These are phyloP conservation scores for Gyromitra esculenta DNA, from an alignment of 2,329 filamentous ascomycete species.

Conservation along the genomic window DNA sequence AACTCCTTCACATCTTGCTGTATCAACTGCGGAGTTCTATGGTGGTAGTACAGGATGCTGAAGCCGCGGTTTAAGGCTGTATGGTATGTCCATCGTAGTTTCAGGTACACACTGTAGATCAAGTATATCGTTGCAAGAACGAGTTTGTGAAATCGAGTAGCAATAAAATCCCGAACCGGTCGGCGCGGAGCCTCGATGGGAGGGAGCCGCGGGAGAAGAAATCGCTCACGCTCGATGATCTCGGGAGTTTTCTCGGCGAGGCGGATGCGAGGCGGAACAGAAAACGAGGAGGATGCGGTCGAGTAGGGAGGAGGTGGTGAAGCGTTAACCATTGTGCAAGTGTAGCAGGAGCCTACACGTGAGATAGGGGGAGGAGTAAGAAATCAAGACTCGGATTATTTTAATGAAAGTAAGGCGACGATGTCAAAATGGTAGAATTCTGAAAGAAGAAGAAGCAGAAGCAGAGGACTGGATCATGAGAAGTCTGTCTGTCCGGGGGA, in stretches of 20 bases:
- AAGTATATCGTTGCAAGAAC: conserved; percentile 77
- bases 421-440: not conserved
- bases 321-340: conserved; percentile 35
- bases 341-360: not conserved
- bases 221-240: conserved; percentile 55
- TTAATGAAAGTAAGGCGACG: not conserved
- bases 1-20: conserved; percentile 82
- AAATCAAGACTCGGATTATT: not conserved
- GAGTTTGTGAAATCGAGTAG: conserved; percentile 71
- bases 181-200: conserved; percentile 59
- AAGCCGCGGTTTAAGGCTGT: conserved; percentile 79
- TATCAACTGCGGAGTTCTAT: conserved; percentile 92
- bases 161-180: conserved; percentile 71
- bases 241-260: conserved; percentile 47
- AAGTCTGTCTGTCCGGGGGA: not conserved
- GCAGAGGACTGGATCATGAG: not conserved
- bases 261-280: conserved; percentile 11
- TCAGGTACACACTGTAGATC: conserved; percentile 88
- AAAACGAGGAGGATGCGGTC: conserved; percentile 32
- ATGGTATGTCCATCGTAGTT: conserved; percentile 81
- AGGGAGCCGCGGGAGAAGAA: conserved; percentile 51
- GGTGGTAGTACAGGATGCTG: conserved; percentile 90
- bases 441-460: not conserved
- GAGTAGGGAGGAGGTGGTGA: conserved; percentile 42
- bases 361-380: not conserved